Evolutionary conservation across 1,284 basidiomycete genomes (phyloP).

Genomic region (Entoloma clypeatum): DNA sequence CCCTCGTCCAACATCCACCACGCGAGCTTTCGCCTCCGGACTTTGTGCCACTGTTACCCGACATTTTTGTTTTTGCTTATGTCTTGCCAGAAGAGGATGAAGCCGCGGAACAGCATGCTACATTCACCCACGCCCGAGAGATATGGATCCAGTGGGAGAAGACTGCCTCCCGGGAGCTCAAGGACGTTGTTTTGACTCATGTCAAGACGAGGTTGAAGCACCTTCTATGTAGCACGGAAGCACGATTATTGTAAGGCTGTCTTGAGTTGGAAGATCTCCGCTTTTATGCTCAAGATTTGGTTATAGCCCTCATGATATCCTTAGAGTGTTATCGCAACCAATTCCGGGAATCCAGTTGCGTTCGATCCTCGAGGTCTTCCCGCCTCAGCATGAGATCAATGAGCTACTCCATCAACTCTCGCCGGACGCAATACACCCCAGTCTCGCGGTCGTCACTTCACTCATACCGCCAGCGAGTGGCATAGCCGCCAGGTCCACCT

Average conservation of each 20-base stretch:
- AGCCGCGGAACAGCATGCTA: constrained; percentile 14
- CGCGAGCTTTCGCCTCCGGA: constrained; percentile 12
- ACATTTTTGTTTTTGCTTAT: constrained; percentile 46
- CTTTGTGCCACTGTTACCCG: constrained; percentile 31
- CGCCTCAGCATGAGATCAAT: constrained; percentile 44
- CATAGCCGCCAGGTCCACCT: constrained; percentile 18
- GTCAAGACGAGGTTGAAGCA: constrained; percentile 41
- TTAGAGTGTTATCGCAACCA: constrained; percentile 32
- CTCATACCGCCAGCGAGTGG: constrained; percentile 47
- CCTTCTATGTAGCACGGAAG: constrained; percentile 41
- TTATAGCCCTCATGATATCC: constrained; percentile 46
- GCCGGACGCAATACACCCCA: constrained; percentile 47
- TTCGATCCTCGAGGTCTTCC: constrained; percentile 49
- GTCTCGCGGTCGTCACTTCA: constrained; percentile 60
- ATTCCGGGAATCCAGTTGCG: constrained; percentile 33
- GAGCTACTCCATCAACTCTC: constrained; percentile 45
- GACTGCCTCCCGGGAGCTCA: constrained; percentile 19
- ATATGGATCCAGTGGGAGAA: constrained; percentile 41
- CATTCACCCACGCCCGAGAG: constrained; percentile 25
- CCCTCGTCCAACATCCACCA: constrained; percentile 26
- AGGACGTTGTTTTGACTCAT: constrained; percentile 25
- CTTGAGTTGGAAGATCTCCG: neutral
- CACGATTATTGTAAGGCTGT: constrained; percentile 37
- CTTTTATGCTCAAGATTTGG: constrained; percentile 2
- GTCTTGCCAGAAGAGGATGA: constrained; percentile 38